A percentile compares a stretch with the other conserved stretches of the same genome.
Evolutionary conservation across 331 rosid genomes (phyloP).

Genomic region (Acacia concinna): DNA sequence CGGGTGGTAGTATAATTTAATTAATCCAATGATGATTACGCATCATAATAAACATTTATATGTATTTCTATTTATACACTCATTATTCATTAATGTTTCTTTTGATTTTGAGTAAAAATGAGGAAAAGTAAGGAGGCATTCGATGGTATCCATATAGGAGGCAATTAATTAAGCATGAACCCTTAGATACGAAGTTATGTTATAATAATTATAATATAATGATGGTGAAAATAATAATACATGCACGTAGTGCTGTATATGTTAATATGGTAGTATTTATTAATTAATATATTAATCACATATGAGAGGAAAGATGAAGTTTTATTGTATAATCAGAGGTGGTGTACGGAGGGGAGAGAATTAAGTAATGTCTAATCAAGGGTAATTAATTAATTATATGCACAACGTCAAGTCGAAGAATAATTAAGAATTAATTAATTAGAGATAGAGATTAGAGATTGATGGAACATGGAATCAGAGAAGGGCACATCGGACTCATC

Average conservation of each 20-base stretch:
- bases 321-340: neutral
- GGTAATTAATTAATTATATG: neutral
- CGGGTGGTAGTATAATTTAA: neutral
- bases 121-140: neutral
- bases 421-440: neutral
- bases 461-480: neutral
- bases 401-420: neutral
- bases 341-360: neutral
- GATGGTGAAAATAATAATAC: slow-evolving; percentile 22
- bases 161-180: neutral
- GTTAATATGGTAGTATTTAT: neutral
- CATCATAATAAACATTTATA: neutral
- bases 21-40: slow-evolving; percentile 6
- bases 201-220: neutral
- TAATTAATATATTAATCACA: neutral
- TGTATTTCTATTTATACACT: neutral
- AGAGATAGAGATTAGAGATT: neutral
- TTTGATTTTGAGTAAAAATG: neutral
- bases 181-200: slow-evolving; percentile 13
- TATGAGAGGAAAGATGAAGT: neutral
- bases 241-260: slow-evolving; percentile 19
- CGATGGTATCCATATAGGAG: neutral
- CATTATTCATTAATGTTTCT: neutral
- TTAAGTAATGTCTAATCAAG: slow-evolving; percentile 19
- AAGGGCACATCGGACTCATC: neutral